Evolutionary conservation across 495 filamentous ascomycete genomes (phyloP).

Genomic region (Staphylotrichum tortipilum): DNA sequence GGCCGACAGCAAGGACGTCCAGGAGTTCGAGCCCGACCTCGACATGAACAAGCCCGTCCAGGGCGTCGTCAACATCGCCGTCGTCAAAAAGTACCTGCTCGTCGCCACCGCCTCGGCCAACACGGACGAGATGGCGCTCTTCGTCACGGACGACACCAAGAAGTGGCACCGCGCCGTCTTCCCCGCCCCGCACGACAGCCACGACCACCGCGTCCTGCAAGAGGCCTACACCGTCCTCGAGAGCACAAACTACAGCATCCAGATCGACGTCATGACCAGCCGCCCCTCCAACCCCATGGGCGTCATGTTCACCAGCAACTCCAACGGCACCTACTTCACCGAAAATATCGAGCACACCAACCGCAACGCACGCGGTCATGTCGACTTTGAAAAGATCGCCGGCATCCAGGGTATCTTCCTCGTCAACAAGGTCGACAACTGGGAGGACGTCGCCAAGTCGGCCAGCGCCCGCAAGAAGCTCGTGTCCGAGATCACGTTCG

Average conservation of each 20-base stretch:
- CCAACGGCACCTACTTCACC: slow-evolving; percentile 90
- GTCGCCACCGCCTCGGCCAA: slow-evolving; percentile 68
- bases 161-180: slow-evolving; percentile 93
- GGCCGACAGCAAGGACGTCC: slow-evolving; percentile 35
- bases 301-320: slow-evolving; percentile 84
- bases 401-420: slow-evolving; percentile 85
- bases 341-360: slow-evolving; percentile 88
- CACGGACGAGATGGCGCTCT: slow-evolving; percentile 85
- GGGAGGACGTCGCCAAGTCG: slow-evolving; percentile 57
- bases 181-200: slow-evolving; percentile 30
- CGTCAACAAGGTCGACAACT: slow-evolving; percentile 84
- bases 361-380: slow-evolving; percentile 55
- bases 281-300: slow-evolving; percentile 60
- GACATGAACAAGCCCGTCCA: slow-evolving; percentile 60
- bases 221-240: slow-evolving; percentile 90
- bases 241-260: slow-evolving; percentile 93
- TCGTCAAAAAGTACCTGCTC: slow-evolving; percentile 77
- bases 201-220: slow-evolving; percentile 66
- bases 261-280: slow-evolving; percentile 81
- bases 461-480: slow-evolving; percentile 52
- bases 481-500: slow-evolving; percentile 76
- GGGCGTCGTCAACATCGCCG: slow-evolving; percentile 66
- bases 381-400: slow-evolving; percentile 90
- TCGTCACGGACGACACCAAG: slow-evolving; percentile 63
- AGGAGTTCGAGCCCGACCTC: slow-evolving; percentile 63